Conservation (phyloP, 768 basidiomycete species). For the Rhizopogon vinicolor region DNA sequence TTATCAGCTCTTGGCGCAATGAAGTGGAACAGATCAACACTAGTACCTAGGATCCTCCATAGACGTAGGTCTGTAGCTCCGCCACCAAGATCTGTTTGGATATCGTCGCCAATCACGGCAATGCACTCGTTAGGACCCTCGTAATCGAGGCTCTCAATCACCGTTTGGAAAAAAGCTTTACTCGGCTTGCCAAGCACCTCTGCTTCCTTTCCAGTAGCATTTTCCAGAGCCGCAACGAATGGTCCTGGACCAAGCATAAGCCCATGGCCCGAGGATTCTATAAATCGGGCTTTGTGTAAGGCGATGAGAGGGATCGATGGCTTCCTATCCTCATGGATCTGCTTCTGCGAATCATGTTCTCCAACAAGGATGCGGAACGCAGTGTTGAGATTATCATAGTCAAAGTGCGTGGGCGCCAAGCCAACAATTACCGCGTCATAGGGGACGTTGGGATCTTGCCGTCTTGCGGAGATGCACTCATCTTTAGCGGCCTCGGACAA, state of each 20-base stretch:
- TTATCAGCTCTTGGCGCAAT: not conserved
- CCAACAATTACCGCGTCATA: slow-evolving; percentile 66
- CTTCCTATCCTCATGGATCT: not conserved
- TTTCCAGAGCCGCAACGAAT: slow-evolving; percentile 61
- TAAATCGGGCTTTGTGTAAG: slow-evolving; percentile 54
- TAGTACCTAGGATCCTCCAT: slow-evolving; percentile 55
- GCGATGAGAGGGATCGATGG: slow-evolving; percentile 42
- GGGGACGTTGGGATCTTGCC: slow-evolving; percentile 11
- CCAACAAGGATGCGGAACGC: slow-evolving; percentile 62
- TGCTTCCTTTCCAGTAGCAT: slow-evolving; percentile 43
- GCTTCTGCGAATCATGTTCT: slow-evolving; percentile 24
- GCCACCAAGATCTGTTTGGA: slow-evolving; percentile 57
- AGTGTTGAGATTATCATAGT: slow-evolving; percentile 53
- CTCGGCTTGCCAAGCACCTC: slow-evolving; percentile 64
- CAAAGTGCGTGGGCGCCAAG: slow-evolving; percentile 45
- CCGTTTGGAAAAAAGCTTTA: slow-evolving; percentile 52
- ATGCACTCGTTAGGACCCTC: slow-evolving; percentile 25
- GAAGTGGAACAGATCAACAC: slow-evolving; percentile 1
- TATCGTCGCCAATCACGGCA: slow-evolving; percentile 65
- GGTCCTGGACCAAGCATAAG: slow-evolving; percentile 69
- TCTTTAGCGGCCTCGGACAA: slow-evolving; percentile 45
- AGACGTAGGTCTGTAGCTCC: slow-evolving; percentile 58
- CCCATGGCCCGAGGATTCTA: slow-evolving; percentile 39
- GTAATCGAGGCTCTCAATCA: slow-evolving; percentile 39
- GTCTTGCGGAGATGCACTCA: slow-evolving; percentile 30